Percentiles rank a stretch among this genome's conserved stretches.
These are phyloP conservation scores for Candida easanensis DNA, from an alignment of 805 yeast species.

Conservation along the genomic window DNA sequence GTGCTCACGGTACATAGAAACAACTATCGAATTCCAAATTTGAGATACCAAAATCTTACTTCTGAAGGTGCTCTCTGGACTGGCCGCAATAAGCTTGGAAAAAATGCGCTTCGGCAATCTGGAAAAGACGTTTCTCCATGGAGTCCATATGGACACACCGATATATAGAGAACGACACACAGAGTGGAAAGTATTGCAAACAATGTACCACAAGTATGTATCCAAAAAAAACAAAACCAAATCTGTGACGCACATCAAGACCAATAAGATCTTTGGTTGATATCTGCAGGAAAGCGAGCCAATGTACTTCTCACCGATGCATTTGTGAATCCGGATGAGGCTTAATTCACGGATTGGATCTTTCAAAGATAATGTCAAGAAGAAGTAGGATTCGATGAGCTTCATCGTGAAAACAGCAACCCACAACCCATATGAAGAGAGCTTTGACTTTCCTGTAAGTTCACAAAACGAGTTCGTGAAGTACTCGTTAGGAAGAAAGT, in stretches of 20 bases:
- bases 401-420: slow-evolving; percentile 63
- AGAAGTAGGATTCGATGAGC: slow-evolving; percentile 75
- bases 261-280: slow-evolving; percentile 57
- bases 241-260: slow-evolving; percentile 56
- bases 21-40: slow-evolving; percentile 97
- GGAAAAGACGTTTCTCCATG: slow-evolving; percentile 81
- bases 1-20: slow-evolving; percentile 99
- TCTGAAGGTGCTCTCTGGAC: slow-evolving; percentile 89
- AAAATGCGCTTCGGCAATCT: slow-evolving; percentile 73
- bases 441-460: slow-evolving; percentile 49
- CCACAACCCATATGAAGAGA: slow-evolving; percentile 73
- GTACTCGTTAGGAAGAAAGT: slow-evolving; percentile 46
- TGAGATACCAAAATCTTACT: slow-evolving; percentile 97
- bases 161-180: slow-evolving; percentile 66
- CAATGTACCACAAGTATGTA: slow-evolving; percentile 82
- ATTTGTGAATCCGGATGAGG: slow-evolving; percentile 49
- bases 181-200: slow-evolving; percentile 75
- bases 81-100: slow-evolving; percentile 54
- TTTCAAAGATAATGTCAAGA: slow-evolving; percentile 64
- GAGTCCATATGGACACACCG: slow-evolving; percentile 85
- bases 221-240: slow-evolving; percentile 71
- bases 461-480: slow-evolving; percentile 61
- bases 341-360: slow-evolving; percentile 73
- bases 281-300: slow-evolving; percentile 50
- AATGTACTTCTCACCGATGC: slow-evolving; percentile 58